Base-by-base conservation (phyloP, 2,329 filamentous ascomycete species). In the Fusarium sambucinum region DNA sequence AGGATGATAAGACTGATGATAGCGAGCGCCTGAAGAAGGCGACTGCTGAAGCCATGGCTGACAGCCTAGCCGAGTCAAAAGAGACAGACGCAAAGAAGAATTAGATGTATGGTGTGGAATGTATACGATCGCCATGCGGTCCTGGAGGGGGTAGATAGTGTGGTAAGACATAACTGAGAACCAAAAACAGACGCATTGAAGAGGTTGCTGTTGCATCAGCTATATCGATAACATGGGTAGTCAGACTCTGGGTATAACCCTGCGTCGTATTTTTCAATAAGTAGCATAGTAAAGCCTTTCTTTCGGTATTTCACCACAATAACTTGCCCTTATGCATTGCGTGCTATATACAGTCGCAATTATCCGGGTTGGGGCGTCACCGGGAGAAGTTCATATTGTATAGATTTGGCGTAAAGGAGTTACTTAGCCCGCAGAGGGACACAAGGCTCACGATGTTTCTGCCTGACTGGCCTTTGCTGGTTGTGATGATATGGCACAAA, bases 21-120 rank as follows among this genome's bases (percentile, higher is more conserved):
- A 84, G 77, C 66, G 90, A 89, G 74, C 86, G 85, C 74, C 77
- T 89, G 73, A 91, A 89, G 82, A 86, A 90, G 77, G 89, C 87
- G 3, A 88, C 90, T 27, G 85, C 85, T 13, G 86, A 87, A 75
- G 86, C 86, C 16, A 88, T 88, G 85, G 80, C 84, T 12, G 86
- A 87, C 38, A 87, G 81, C 64, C 74, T 88, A 60, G 83, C 86
- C 40, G 81, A 72, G 13, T 69, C 74, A 21, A 77, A 81, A 66
- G 78, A 72, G 14, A 60, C 73, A 19, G 68, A 72, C 7, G 73
- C 72, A 32, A 80, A 80, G 75, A 81, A 78, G 76, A 75, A 73
- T 60, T 80, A 74, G 59, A 50, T 52, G 16, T 23, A 21, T 57
- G 41, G 21, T 30, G 23, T 38, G 32, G 37, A 45, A 48, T 32